Percentiles rank a stretch among this genome's conserved stretches.
Evolutionary conservation across 1,284 basidiomycete species (phyloP).

Genomic region (Sporisorium sorghi): DNA sequence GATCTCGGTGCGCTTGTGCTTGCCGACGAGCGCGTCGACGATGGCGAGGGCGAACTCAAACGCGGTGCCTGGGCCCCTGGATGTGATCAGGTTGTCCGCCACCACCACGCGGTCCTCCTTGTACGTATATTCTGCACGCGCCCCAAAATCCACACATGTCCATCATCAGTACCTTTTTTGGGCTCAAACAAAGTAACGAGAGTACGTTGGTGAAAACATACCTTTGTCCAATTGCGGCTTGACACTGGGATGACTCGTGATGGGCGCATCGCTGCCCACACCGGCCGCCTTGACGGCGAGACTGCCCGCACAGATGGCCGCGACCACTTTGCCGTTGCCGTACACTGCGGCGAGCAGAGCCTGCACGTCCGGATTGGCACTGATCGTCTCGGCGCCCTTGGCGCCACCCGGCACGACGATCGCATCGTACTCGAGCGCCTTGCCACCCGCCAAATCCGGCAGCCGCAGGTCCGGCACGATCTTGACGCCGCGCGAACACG

Average conservation of each 20-base stretch:
- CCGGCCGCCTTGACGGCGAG: slow-evolving; percentile 77
- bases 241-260: slow-evolving; percentile 86
- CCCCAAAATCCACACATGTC: slow-evolving; percentile 1
- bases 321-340: slow-evolving; percentile 65
- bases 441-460: slow-evolving; percentile 40
- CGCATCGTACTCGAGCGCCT: slow-evolving; percentile 75
- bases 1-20: slow-evolving; percentile 77
- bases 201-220: slow-evolving; percentile 3
- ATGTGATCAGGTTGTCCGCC: slow-evolving; percentile 77
- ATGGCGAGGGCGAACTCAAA: slow-evolving; percentile 81
- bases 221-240: slow-evolving; percentile 69
- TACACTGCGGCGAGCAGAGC: slow-evolving; percentile 77
- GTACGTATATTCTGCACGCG: slow-evolving; percentile 79
- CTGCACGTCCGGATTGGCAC: slow-evolving; percentile 76
- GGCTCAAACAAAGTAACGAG: too few species aligned
- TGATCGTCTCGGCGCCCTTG: slow-evolving; percentile 81
- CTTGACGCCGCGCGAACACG: slow-evolving; percentile 61
- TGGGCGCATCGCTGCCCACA: slow-evolving; percentile 73
- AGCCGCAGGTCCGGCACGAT: slow-evolving; percentile 61
- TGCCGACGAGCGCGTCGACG: slow-evolving; percentile 78
- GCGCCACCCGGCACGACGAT: slow-evolving; percentile 84
- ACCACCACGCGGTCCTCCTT: slow-evolving; percentile 80
- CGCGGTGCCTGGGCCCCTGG: slow-evolving; percentile 84
- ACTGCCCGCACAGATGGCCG: slow-evolving; percentile 71
- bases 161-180: not conserved